A percentile compares a stretch with the other conserved stretches of the same genome.
phyloP scores from a whole-genome alignment of 2,329 filamentous ascomycete species.

The Curvularia lunata region DNA sequence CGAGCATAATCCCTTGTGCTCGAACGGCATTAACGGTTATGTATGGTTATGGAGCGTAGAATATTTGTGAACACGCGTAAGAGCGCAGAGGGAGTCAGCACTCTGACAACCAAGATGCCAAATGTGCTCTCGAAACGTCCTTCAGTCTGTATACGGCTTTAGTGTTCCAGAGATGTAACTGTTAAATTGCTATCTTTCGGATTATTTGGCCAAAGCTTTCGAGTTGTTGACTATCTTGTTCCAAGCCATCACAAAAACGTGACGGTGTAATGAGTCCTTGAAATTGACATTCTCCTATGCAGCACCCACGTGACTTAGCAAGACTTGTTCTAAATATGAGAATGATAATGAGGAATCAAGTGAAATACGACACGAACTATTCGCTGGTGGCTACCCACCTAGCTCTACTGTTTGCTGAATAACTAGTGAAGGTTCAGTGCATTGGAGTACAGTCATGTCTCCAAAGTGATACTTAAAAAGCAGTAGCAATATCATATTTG shows the following conservation, averaged over 20 bases:
- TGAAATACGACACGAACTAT: neutral
- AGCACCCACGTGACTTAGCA: neutral
- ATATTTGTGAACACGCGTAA: neutral
- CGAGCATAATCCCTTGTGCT: neutral
- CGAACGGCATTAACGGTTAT: neutral
- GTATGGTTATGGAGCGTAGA: neutral
- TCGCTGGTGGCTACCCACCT: neutral
- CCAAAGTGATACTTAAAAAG: neutral
- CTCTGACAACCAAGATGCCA: neutral
- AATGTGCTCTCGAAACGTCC: neutral
- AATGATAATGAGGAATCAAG: too few relatives aligned
- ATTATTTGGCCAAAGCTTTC: neutral
- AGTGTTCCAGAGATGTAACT: neutral
- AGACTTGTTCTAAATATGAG: too few relatives aligned
- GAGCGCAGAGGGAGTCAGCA: neutral
- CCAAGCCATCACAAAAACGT: neutral
- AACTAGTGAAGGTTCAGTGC: neutral
- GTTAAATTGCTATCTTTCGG: neutral
- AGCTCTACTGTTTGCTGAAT: neutral
- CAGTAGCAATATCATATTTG: neutral
- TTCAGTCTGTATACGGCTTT: neutral
- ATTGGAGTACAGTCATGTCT: too few relatives aligned
- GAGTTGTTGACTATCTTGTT: neutral
- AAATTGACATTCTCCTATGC: neutral
- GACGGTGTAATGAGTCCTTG: neutral